These are phyloP conservation scores for Solanum ahanhuiri DNA, from an alignment of 257 asterid genomes.

Conservation along the genomic window DNA sequence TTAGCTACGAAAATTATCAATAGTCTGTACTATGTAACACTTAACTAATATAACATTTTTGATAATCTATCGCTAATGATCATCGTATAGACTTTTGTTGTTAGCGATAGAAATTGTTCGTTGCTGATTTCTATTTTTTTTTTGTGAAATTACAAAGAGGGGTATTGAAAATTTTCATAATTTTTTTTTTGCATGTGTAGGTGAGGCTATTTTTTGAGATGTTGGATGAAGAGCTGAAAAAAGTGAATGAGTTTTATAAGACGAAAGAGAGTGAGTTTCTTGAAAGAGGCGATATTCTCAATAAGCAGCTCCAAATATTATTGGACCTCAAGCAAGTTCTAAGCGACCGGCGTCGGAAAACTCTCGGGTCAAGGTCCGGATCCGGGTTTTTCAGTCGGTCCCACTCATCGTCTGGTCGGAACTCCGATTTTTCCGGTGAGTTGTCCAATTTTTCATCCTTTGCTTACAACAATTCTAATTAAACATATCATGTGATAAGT, in stretches of 20 bases:
- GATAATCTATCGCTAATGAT: not conserved
- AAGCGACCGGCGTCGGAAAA: conserved; percentile 40
- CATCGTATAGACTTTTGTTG: not conserved
- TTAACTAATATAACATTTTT: not conserved
- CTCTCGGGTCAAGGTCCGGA: not conserved
- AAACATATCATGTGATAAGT: not conserved
- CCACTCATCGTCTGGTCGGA: conserved; percentile 17
- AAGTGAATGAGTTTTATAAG: conserved; percentile 67
- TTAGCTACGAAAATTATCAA: not conserved
- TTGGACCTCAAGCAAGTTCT: conserved; percentile 57
- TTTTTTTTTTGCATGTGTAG: conserved; percentile 17
- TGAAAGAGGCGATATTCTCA: conserved; percentile 63
- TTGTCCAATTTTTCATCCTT: not conserved
- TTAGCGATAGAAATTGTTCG: not conserved
- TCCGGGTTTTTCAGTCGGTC: conserved; percentile 24
- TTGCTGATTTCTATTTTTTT: not conserved
- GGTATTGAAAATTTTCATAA: not conserved
- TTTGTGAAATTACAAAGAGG: not conserved
- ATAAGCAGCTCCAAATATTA: conserved; percentile 65
- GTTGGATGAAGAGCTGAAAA: conserved; percentile 63
- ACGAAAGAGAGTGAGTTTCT: conserved; percentile 67
- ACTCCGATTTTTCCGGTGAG: conserved; percentile 64
- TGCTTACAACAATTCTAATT: not conserved
- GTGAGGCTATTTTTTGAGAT: conserved; percentile 51
- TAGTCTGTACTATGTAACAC: not conserved